Conservation (phyloP, 2,329 filamentous ascomycete genomes). For the Verticillium tricorpus region DNA sequence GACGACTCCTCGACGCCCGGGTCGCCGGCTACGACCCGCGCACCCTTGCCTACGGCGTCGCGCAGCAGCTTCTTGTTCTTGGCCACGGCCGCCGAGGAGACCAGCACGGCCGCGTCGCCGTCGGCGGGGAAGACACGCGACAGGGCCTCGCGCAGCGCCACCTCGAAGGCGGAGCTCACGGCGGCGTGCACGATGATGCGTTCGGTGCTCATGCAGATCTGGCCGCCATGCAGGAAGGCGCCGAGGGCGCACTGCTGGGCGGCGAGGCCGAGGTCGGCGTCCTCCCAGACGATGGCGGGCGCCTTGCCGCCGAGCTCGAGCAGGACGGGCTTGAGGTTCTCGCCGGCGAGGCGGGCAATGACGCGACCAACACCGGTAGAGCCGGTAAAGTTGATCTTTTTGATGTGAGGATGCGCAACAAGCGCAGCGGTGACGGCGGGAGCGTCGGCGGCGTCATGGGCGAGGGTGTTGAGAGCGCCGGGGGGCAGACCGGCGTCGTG, state of each 20-base stretch:
- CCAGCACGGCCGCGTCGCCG: conserved; percentile 62
- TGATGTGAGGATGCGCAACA: conserved; percentile 62
- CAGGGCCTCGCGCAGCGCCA: conserved; percentile 33
- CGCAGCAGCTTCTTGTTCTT: conserved; percentile 55
- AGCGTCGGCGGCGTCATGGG: conserved; percentile 60
- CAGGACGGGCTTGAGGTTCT: conserved; percentile 72
- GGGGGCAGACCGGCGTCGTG: conserved; percentile 71
- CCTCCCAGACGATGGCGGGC: conserved; percentile 71
- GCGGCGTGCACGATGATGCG: conserved; percentile 57
- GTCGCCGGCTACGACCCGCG: conserved; percentile 34
- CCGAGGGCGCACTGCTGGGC: conserved; percentile 65
- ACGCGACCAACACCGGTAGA: conserved; percentile 69
- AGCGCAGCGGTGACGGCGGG: conserved; percentile 61
- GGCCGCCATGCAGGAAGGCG: conserved; percentile 68
- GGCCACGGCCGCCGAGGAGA: conserved; percentile 59
- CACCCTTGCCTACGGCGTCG: conserved; percentile 65
- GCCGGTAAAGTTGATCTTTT: conserved; percentile 85
- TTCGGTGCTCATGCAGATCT: conserved; percentile 86
- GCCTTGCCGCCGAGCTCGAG: conserved; percentile 84
- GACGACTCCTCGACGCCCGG: conserved; percentile 19
- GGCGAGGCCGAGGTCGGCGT: conserved; percentile 71
- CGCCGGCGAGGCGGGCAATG: conserved; percentile 64
- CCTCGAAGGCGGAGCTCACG: conserved; percentile 41
- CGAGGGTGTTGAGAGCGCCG: conserved; percentile 71
- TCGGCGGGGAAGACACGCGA: conserved; percentile 33